Percentiles rank a stretch among this genome's conserved stretches.
phyloP scores from a whole-genome alignment of 495 filamentous ascomycete genomes.

The Annulohypoxylon nitens region DNA sequence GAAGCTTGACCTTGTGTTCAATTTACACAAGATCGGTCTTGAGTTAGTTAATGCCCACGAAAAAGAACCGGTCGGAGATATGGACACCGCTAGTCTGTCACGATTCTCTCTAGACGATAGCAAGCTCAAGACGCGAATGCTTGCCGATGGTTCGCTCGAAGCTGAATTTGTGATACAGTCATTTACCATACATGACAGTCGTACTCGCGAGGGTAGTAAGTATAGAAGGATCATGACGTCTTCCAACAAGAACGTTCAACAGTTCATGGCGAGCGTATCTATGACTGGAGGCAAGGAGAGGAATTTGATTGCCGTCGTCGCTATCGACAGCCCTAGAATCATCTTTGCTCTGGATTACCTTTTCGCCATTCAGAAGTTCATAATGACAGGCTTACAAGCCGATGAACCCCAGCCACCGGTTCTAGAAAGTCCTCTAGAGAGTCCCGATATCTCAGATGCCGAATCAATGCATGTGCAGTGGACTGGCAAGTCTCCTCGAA shows the following conservation, averaged over 20 bases:
- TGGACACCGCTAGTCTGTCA: constrained; percentile 87
- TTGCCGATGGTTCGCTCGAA: constrained; percentile 91
- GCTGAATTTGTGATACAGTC: constrained; percentile 94
- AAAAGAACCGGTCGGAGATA: constrained; percentile 77
- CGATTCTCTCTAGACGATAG: constrained; percentile 95
- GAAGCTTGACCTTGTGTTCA: constrained; percentile 92
- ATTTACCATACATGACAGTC: constrained; percentile 93
- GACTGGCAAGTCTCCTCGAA: constrained; percentile 50
- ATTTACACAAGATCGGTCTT: constrained; percentile 85
- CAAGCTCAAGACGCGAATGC: constrained; percentile 91
- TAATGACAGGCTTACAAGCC: constrained; percentile 74
- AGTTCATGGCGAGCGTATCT: constrained; percentile 97
- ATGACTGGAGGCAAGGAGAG: constrained; percentile 88
- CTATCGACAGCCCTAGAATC: constrained; percentile 94
- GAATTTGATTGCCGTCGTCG: constrained; percentile 89
- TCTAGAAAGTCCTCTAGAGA: constrained; percentile 68
- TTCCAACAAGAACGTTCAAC: constrained; percentile 91
- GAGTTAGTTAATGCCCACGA: constrained; percentile 85
- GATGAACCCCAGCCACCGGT: constrained; percentile 67
- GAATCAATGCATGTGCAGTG: constrained; percentile 60
- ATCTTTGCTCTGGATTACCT: constrained; percentile 97
- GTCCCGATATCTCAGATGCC: constrained; percentile 72
- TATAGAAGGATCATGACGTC: constrained; percentile 98
- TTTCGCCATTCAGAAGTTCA: constrained; percentile 87
- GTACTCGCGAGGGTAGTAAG: constrained; percentile 87